These are phyloP conservation scores for Davidsoniella eucalypti DNA, from an alignment of 2,329 filamentous ascomycete genomes.

Conservation along the genomic window DNA sequence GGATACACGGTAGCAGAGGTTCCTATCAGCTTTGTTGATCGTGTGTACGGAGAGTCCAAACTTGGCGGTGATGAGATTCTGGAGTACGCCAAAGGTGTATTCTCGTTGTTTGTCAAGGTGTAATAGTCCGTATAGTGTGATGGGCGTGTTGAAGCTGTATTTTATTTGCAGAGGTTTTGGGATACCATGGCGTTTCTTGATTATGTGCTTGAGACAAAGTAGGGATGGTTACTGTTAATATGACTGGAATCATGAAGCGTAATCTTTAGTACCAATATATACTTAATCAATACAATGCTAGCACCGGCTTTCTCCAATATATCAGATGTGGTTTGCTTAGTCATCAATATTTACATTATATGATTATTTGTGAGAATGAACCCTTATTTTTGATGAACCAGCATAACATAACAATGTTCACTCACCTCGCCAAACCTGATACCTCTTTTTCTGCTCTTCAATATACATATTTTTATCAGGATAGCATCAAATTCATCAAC, in stretches of 20 bases:
- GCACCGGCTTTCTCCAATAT: too few relatives aligned
- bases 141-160: neutral
- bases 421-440: too few relatives aligned
- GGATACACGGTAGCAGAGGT: conserved; percentile 88
- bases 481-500: neutral
- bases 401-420: too few relatives aligned
- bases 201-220: neutral
- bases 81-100: conserved; percentile 79
- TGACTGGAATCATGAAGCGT: neutral
- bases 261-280: neutral
- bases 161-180: neutral
- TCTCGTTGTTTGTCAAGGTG: conserved; percentile 63
- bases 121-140: conserved; percentile 20
- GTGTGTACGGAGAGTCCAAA: conserved; percentile 90
- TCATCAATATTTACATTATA: neutral
- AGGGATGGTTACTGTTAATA: neutral
- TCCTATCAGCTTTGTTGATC: conserved; percentile 90
- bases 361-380: too few relatives aligned
- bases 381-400: too few relatives aligned
- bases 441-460: too few relatives aligned
- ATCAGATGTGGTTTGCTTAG: neutral
- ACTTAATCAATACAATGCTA: neutral
- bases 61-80: conserved; percentile 90
- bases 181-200: conserved; percentile 2
- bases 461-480: neutral